Base-by-base conservation (phyloP, 1,139 yeast species). In the Waltiozyma sp. region DNA sequence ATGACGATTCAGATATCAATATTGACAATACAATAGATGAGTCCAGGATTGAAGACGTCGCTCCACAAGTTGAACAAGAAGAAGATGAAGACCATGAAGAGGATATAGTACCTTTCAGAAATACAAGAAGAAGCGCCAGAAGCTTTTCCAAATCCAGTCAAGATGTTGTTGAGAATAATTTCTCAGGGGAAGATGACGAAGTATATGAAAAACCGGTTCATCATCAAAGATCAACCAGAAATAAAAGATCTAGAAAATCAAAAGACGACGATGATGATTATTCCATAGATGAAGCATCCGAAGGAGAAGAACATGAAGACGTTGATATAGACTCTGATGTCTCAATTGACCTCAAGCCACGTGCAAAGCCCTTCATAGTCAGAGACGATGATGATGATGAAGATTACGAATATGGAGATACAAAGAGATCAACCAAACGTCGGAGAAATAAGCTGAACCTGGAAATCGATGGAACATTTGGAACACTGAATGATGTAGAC, bases 1-100 rank as follows among this genome's bases (percentile, higher is more conserved):
- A 58, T 4, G 56, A 56, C 9, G 56, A 59, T 2, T 56, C 76
- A 37, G 83, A 77, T 50, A 76, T 74, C 50, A 75, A 81, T 1
- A 38, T 53, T 7, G 51, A 47, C 5, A 56, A 52, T 11, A 45
- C 37, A 13, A 24, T 43, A 2, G 50, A 49, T 19, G 44, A 47
- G 5, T 45, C 47, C 18, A 49, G 56, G 6, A 56, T 44, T 47
- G 23, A 47, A 55, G 33, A 45, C 56, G 9, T 53, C 47, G 42
- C 45, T 44, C 31, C 47, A 42, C 24, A 49, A 41, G 19, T 38
- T 54, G n/a, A 44, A 50, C 55, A 50, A n/a, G 52, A 56, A 16
- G 63, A 57, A 41, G 59, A 55, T 13, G 55, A 49, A 16, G 55
- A 26, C 4, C 13, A 55, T 14, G 55, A 49, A 16, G 55, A 26